Evolutionary conservation across 1,284 basidiomycete genomes (phyloP).

Genomic region (Sphagnurus paluster): DNA sequence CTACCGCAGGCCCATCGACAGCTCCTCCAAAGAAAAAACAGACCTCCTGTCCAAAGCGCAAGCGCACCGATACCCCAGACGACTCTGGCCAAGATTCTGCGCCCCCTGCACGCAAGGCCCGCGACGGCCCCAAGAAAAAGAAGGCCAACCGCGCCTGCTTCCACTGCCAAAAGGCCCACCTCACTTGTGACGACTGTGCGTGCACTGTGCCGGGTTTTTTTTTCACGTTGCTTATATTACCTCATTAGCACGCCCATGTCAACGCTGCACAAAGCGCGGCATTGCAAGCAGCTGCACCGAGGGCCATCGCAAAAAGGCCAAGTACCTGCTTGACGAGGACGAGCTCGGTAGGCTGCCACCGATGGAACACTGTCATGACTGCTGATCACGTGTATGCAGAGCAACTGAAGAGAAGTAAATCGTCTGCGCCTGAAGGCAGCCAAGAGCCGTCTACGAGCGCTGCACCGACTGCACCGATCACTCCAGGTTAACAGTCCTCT

Average conservation of each 20-base stretch:
- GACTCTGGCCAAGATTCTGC: conserved; percentile 47
- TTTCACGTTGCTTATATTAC: conserved; percentile 18
- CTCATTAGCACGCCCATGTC: conserved; percentile 84
- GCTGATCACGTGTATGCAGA: conserved; percentile 52
- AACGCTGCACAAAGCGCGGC: conserved; percentile 92
- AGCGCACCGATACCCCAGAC: conserved; percentile 48
- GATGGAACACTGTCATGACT: conserved; percentile 21
- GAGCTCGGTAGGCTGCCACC: conserved; percentile 69
- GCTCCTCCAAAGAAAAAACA: conserved; percentile 35
- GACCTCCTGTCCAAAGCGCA: conserved; percentile 39
- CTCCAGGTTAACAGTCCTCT: conserved; percentile 24
- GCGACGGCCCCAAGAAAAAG: conserved; percentile 85
- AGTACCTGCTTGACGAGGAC: conserved; percentile 91
- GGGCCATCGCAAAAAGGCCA: conserved; percentile 96
- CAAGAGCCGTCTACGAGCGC: conserved; percentile 23
- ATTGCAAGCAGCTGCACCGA: conserved; percentile 89
- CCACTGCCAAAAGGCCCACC: conserved; percentile 93
- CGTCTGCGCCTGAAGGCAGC: conserved; percentile 31
- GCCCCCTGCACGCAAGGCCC: conserved; percentile 47
- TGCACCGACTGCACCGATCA: conserved; percentile 23
- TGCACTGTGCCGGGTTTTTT: conserved; percentile 23
- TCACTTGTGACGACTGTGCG: conserved; percentile 96
- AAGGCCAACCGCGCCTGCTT: conserved; percentile 92
- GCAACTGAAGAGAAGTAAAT: conserved; percentile 58
- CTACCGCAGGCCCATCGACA: conserved; percentile 38